These are phyloP conservation scores for Zopfia rhizophila DNA, from an alignment of 2,329 filamentous ascomycete genomes.

Conservation along the genomic window DNA sequence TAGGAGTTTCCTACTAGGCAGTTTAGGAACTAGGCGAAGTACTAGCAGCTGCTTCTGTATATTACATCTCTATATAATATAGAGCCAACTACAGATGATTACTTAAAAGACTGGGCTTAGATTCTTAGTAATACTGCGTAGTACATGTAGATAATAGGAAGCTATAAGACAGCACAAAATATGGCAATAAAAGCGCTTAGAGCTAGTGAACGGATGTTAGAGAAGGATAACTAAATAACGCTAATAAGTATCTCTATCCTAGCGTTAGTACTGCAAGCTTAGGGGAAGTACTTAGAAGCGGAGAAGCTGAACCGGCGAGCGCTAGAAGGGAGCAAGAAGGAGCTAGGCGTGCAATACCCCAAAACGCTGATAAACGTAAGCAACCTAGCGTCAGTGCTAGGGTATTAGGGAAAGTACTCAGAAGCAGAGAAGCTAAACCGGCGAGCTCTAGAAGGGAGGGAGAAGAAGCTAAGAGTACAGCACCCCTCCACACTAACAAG, in stretches of 20 bases:
- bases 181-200: conserved; percentile 14
- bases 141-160: conserved; percentile 19
- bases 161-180: conserved; percentile 19
- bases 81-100: conserved; percentile 12
- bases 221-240: conserved; percentile 5
- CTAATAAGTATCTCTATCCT: conserved; percentile 1
- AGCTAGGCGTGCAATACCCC: too few species aligned
- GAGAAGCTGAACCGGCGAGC: neutral
- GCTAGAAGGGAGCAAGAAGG: too few species aligned
- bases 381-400: too few species aligned
- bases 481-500: too few species aligned
- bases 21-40: conserved; percentile 25
- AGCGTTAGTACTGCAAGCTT: neutral
- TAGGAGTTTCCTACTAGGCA: conserved; percentile 19
- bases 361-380: too few species aligned
- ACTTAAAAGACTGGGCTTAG: conserved; percentile 20
- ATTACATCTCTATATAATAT: conserved; percentile 17
- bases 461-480: too few species aligned
- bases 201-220: conserved; percentile 15
- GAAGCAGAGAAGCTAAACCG: too few species aligned
- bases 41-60: conserved; percentile 25
- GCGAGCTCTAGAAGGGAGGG: too few species aligned
- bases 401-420: too few species aligned
- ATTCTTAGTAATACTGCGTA: conserved; percentile 18
- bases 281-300: too few species aligned